phyloP scores from a whole-genome alignment of 2,329 filamentous ascomycete genomes.

The Apiospora saccharicola region DNA sequence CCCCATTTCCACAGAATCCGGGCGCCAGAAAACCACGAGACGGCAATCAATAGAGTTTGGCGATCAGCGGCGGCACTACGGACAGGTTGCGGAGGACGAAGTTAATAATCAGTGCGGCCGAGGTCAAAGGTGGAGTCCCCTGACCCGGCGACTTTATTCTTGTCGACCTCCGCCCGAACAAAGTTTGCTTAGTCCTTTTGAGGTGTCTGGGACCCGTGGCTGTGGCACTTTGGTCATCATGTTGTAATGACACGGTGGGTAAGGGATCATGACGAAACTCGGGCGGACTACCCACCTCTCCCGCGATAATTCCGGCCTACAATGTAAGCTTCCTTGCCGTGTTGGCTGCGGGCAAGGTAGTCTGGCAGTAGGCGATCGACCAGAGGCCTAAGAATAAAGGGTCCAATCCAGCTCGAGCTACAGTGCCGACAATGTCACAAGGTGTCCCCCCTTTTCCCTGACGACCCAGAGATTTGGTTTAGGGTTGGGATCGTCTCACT shows the following conservation, averaged over 20 bases:
- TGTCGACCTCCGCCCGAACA: background rate
- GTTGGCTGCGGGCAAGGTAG: background rate
- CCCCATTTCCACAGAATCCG: background rate
- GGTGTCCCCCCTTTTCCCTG: background rate
- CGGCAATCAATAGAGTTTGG: background rate
- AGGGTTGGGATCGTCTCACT: background rate
- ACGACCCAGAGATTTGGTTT: background rate
- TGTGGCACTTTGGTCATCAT: slow-evolving; percentile 1
- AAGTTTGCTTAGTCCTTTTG: background rate
- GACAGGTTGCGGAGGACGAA: background rate
- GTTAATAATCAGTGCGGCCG: background rate
- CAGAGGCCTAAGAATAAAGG: background rate
- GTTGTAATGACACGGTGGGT: background rate
- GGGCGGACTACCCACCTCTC: background rate
- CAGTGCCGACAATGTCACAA: background rate
- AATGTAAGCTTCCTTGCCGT: background rate
- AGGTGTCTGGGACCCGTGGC: slow-evolving; percentile 1
- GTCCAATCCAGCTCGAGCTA: background rate
- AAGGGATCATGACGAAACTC: slow-evolving; percentile 2
- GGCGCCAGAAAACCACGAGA: background rate
- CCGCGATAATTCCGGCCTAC: background rate
- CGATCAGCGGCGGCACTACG: background rate
- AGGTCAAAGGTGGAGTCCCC: background rate
- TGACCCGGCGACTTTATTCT: background rate
- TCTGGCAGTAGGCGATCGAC: background rate